Base-by-base conservation (phyloP, 495 filamentous ascomycete species). In the Tuber aestivum region DNA sequence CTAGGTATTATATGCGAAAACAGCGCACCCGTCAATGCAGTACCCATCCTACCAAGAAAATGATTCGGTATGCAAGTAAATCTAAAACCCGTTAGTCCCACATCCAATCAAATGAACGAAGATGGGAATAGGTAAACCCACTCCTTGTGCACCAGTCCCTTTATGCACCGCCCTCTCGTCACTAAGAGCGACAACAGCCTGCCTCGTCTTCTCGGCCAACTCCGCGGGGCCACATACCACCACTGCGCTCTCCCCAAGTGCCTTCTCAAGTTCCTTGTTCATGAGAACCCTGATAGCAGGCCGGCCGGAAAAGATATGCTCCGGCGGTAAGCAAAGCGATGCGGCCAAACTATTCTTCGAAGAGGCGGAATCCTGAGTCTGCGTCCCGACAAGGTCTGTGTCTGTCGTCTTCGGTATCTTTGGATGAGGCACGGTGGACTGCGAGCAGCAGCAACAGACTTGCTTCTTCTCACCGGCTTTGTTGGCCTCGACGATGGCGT, bases 141-240 rank as follows among this genome's bases (percentile, higher is more conserved):
- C 85, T 0, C 94, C 94, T 82, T 95, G 92, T 16, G 94, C 94
- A 2, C 92, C 94, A 0, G 92, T 95, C 14, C 94, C 94, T 81
- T 97, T 97, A 79, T 97, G 93, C 48, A 97, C 92, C 0, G 92
- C 94, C 72, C 94, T 85, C 83, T 97, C 94, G 84, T 97, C 92
- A 76, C 92, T 92, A 70, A 97, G 80, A 23, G 84, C 87, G 0
- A 91, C 92, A 1, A 93, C 91, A 71, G 86, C 89, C 41, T 88
- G 89, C 56, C 93, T 86, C 3, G 92, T 89, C 73, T 88, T 87
- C 41, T 89, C 87, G 6, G 90, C 88, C 73, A 97, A 79, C 0
- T 90, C 90, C 38, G 84, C 84, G 9, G 92, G 92, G 44, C 94
- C 94, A 79, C 94, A 97, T 1, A 93, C 93, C 0, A 93, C 91